Conservation (phyloP, 169 alveolate species). For the Neospora caninum region DNA sequence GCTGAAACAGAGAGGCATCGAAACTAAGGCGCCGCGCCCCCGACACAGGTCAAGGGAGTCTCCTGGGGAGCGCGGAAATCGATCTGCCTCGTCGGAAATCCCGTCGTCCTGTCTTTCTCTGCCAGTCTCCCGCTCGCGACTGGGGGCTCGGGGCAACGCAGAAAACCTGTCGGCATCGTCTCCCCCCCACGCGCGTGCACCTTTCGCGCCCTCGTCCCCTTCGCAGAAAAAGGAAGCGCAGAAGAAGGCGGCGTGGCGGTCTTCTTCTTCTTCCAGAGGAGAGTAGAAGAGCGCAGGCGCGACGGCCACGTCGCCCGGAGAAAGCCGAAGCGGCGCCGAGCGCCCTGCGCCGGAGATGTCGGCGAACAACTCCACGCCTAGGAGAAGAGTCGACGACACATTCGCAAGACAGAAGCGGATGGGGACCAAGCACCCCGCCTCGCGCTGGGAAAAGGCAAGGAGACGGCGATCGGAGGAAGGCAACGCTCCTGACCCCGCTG, state of each 20-base stretch:
- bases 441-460: not conserved
- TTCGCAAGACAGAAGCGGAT: not conserved
- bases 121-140: too few relatives aligned
- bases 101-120: too few relatives aligned
- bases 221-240: not conserved
- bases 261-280: not conserved
- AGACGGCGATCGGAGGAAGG: not conserved
- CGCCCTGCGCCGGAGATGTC: not conserved
- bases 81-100: too few relatives aligned
- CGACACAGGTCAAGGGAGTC: too few relatives aligned
- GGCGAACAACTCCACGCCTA: not conserved
- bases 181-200: not conserved
- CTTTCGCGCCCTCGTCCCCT: not conserved
- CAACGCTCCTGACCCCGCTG: not conserved
- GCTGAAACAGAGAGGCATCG: too few relatives aligned
- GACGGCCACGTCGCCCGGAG: not conserved
- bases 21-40: too few relatives aligned
- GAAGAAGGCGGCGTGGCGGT: not conserved
- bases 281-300: not conserved
- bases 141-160: too few relatives aligned
- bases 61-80: too few relatives aligned
- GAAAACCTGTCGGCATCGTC: too few relatives aligned
- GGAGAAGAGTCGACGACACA: not conserved
- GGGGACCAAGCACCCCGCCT: not conserved
- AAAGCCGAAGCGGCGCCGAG: not conserved